These are phyloP conservation scores for Isoetes taiwanensis DNA, from an alignment of 75 land plant species.

Conservation along the genomic window DNA sequence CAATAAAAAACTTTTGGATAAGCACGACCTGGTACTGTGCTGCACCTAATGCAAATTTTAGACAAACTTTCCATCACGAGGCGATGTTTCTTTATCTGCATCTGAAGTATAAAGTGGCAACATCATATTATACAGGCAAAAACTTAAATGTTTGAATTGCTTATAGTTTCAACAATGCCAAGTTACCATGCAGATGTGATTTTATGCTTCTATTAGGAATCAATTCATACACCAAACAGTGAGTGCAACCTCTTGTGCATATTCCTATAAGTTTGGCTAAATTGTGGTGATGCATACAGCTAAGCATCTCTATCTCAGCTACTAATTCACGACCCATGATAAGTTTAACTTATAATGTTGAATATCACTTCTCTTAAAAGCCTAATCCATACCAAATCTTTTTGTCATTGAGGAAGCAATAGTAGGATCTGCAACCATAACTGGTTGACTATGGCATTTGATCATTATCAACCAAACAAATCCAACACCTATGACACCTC, in stretches of 20 bases:
- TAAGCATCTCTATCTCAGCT: conserved; percentile 3
- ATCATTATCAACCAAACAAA: too few relatives aligned
- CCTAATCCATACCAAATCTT: conserved; percentile 45
- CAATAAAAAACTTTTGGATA: conserved; percentile 94
- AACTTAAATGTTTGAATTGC: not conserved
- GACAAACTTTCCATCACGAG: not conserved
- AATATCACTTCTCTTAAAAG: too few relatives aligned
- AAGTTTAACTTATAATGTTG: too few relatives aligned
- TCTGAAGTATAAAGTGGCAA: not conserved
- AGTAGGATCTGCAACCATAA: too few relatives aligned
- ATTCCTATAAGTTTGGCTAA: not conserved
- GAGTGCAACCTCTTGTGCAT: not conserved
- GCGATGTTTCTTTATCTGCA: not conserved
- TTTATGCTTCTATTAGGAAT: conserved; percentile 4
- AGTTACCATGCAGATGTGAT: not conserved
- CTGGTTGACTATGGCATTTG: too few relatives aligned
- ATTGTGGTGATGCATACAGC: conserved; percentile 3
- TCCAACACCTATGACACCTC: too few relatives aligned
- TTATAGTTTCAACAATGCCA: not conserved
- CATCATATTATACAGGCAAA: not conserved
- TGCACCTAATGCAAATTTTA: not conserved
- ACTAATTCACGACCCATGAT: not conserved
- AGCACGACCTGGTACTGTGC: conserved; percentile 68
- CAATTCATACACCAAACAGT: not conserved
- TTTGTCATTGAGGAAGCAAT: conserved; percentile 30